Evolutionary conservation across 1,284 basidiomycete genomes (phyloP).

Genomic region (Pascua sp.): DNA sequence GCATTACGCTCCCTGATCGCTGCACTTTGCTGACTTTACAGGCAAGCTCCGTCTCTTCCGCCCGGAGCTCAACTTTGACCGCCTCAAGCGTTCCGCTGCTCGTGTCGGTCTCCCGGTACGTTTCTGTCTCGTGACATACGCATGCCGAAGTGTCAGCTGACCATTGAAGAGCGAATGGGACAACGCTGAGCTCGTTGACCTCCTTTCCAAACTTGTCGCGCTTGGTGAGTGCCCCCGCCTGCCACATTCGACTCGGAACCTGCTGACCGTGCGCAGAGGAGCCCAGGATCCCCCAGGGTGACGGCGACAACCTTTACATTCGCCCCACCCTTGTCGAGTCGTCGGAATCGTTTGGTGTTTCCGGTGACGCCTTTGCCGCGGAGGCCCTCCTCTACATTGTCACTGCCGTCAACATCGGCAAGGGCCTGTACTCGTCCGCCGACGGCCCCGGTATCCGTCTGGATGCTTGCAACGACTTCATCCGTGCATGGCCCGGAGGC

Average conservation of each 20-base stretch:
- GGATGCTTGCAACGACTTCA: conserved; percentile 42
- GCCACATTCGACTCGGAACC: neutral
- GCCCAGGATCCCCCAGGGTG: conserved; percentile 32
- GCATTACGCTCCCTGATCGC: neutral
- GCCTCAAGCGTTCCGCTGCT: conserved; percentile 43
- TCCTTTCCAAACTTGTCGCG: conserved; percentile 40
- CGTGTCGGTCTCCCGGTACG: conserved; percentile 44
- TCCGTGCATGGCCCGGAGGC: conserved; percentile 47
- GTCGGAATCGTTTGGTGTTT: conserved; percentile 45
- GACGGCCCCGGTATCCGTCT: conserved; percentile 33
- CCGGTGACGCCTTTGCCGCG: conserved; percentile 42
- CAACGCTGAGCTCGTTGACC: conserved; percentile 39
- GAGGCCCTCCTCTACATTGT: conserved; percentile 44
- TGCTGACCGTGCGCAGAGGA: conserved; percentile 11
- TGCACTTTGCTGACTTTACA: neutral
- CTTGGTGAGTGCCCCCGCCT: conserved; percentile 28
- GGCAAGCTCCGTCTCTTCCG: conserved; percentile 44
- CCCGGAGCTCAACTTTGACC: conserved; percentile 43
- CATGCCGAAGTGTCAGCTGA: neutral
- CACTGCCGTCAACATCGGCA: conserved; percentile 42
- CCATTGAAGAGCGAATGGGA: conserved; percentile 38
- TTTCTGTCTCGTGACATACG: neutral
- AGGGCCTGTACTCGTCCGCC: conserved; percentile 37
- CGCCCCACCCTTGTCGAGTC: conserved; percentile 46
- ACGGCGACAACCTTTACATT: conserved; percentile 46